Conservation (phyloP, 129 eudicot genomes). For the Arctium lappa region DNA sequence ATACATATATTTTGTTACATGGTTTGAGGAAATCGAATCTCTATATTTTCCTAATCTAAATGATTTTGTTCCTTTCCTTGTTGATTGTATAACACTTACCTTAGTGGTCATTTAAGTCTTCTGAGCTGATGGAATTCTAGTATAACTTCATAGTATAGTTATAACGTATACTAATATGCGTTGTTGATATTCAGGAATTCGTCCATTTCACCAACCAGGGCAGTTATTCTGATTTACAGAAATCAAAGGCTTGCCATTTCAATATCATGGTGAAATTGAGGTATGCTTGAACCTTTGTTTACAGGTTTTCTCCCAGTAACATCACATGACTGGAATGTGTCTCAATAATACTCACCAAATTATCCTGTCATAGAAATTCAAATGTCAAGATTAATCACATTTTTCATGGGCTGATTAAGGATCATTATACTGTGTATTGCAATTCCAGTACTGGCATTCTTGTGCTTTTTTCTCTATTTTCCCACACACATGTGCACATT, state of each 20-base stretch:
- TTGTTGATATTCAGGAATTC: constrained; percentile 41
- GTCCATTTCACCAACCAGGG: constrained; percentile 34
- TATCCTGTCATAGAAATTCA: background rate
- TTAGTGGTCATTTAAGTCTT: background rate
- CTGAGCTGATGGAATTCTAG: constrained; percentile 4
- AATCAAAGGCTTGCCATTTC: constrained; percentile 31
- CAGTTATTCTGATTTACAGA: constrained; percentile 33
- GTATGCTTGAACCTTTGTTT: constrained; percentile 30
- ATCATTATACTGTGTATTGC: background rate
- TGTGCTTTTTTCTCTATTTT: too few species aligned
- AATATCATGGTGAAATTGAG: constrained; percentile 68
- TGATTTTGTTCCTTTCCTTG: too few species aligned
- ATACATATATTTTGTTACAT: too few species aligned
- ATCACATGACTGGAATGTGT: background rate
- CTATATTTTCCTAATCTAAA: too few species aligned
- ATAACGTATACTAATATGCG: constrained; percentile 12
- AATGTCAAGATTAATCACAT: background rate
- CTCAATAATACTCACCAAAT: background rate
- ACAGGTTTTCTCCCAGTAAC: background rate
- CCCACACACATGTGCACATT: too few species aligned
- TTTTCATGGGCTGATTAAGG: background rate
- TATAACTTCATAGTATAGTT: background rate
- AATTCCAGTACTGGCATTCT: background rate
- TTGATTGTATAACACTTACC: too few species aligned
- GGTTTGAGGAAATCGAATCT: too few species aligned